Base-by-base conservation (phyloP, 352 stramenopile genomes). In the Phytophthora palmivora region DNA sequence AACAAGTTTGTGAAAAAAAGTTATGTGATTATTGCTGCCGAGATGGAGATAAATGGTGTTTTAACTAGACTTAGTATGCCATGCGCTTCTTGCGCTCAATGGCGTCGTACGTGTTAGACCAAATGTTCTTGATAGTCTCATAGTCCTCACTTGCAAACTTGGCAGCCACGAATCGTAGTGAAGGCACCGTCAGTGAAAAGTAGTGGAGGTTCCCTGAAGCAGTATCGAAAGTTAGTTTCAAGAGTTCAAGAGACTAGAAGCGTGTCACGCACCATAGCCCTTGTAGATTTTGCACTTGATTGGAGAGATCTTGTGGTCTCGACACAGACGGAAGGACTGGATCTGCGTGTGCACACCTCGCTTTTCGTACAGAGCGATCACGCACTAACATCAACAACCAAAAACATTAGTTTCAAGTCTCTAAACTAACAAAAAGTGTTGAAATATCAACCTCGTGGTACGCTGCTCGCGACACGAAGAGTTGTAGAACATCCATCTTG, bases 251-350 rank as follows among this genome's bases (percentile, higher is more conserved):
- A 24, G 9, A 4, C n/a, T 44, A 26, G 14, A 11, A 56, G 12
- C 21, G 12, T 21, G 18, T 2, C 9, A 51, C 70, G 19, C 33
- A 88, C 78, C 85, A 39, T 92, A 94, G 26, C 84, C 82, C 60
- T 92, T 94, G 78, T 94, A 94, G 57, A 94, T 94, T 63, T 94
- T 94, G 79, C 69, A 88, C 64, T 92, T 92, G 69, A 92, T 91
- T 14, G 83, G 83, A 28, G 83, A 91, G 54, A 92, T 88, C 43
- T 94, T 92, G 80, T 94, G 85, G 67, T 94, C 85, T 45, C 78
- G 74, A 44, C 84, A 92, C 39, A 94, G 58, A 0, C 85, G 81
- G 74, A 94, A 94, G 7, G 83, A 91, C 58, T 92, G 85, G 54
- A 94, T 94, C 71, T 90, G 80, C 26, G 83, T 92, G 60, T 90